phyloP scores from a whole-genome alignment of 1,284 basidiomycete species.

The Lignosus rhinocerotis region DNA sequence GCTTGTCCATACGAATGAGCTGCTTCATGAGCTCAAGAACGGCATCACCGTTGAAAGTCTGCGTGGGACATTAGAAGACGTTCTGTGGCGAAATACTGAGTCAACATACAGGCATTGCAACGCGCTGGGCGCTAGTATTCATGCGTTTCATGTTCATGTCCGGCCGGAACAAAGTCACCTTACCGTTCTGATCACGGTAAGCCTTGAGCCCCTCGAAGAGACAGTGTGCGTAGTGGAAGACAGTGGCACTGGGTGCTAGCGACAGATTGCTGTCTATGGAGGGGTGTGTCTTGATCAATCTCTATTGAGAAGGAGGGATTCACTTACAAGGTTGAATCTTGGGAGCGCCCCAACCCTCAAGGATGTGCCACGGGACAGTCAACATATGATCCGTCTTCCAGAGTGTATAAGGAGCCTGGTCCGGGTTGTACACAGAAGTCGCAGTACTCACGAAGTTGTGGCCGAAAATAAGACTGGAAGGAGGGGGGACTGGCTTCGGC shows the following conservation, averaged over 20 bases:
- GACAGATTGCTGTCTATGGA: slow-evolving; percentile 41
- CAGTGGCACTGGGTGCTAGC: slow-evolving; percentile 84
- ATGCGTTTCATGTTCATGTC: slow-evolving; percentile 98
- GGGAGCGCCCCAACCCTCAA: slow-evolving; percentile 81
- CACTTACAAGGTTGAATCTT: slow-evolving; percentile 80
- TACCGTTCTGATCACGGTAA: slow-evolving; percentile 80
- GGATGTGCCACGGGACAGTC: slow-evolving; percentile 74
- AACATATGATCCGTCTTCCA: slow-evolving; percentile 92
- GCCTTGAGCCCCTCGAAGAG: slow-evolving; percentile 98
- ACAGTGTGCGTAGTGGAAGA: slow-evolving; percentile 92
- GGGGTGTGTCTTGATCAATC: not conserved
- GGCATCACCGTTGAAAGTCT: slow-evolving; percentile 83
- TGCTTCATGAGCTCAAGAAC: slow-evolving; percentile 87
- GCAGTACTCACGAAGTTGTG: slow-evolving; percentile 61
- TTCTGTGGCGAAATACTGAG: not conserved
- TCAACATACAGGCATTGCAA: slow-evolving; percentile 73
- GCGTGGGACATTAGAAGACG: slow-evolving; percentile 5
- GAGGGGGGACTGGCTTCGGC: slow-evolving; percentile 54
- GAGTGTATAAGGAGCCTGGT: not conserved
- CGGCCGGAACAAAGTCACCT: slow-evolving; percentile 89
- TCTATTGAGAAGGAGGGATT: not conserved
- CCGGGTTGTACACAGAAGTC: not conserved
- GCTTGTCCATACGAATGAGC: slow-evolving; percentile 83
- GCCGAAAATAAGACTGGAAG: slow-evolving; percentile 63
- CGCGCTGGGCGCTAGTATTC: slow-evolving; percentile 74